A percentile compares a stretch with the other conserved stretches of the same genome.
These are phyloP conservation scores for Fraxinus xanthoxyloides DNA, from an alignment of 305 asterid genomes.

Conservation along the genomic window DNA sequence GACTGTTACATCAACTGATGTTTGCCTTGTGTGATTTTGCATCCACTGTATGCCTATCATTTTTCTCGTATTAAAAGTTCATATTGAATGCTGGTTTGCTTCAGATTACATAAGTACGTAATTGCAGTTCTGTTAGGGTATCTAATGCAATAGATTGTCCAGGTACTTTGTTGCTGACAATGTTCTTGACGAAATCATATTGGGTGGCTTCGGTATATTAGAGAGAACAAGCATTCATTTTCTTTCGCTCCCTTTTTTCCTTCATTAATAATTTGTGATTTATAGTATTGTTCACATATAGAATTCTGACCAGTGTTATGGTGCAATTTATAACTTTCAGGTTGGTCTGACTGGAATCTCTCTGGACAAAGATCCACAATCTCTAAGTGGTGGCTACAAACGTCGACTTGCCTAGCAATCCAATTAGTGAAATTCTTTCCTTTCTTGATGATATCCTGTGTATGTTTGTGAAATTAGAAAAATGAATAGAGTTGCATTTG, in stretches of 20 bases:
- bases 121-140: conserved; percentile 20
- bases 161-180: conserved; percentile 90
- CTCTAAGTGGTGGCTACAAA: conserved; percentile 94
- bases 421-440: conserved; percentile 61
- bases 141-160: conserved; percentile 34
- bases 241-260: neutral
- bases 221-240: neutral
- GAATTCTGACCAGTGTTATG: conserved; percentile 17
- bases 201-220: conserved; percentile 80
- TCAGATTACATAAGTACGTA: conserved; percentile 7
- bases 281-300: neutral
- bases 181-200: conserved; percentile 82
- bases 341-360: conserved; percentile 90
- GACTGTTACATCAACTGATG: neutral
- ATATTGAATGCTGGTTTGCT: conserved; percentile 8
- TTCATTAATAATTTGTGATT: neutral
- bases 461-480: conserved; percentile 15
- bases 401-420: conserved; percentile 94
- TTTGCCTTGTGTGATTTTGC: conserved; percentile 6
- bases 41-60: conserved; percentile 9
- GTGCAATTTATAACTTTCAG: conserved; percentile 38
- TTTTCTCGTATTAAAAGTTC: conserved; percentile 8
- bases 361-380: conserved; percentile 85
- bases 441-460: conserved; percentile 5
- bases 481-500: conserved; percentile 7